Base-by-base conservation (phyloP, 2,329 filamentous ascomycete genomes). In the Claviceps sp. region DNA sequence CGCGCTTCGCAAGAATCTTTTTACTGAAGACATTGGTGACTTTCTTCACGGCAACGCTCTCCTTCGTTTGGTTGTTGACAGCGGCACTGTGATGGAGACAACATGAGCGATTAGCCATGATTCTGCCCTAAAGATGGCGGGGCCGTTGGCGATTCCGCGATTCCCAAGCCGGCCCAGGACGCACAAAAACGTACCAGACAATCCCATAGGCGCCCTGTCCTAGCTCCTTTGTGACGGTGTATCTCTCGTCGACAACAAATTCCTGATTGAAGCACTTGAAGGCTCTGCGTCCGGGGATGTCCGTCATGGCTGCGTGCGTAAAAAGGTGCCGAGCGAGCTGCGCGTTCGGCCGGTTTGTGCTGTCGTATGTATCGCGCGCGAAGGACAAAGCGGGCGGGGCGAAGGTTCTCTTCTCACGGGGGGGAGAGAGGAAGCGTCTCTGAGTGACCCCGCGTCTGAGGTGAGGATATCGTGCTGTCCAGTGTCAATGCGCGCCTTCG, bases 21-120 rank as follows among this genome's bases (percentile, higher is more conserved):
- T 98, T 98, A 79, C 89, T 96, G 72, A 98, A 98, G 63, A 98
- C 91, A 86, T 98, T 98, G 75, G 93, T 98, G 68, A 98, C 89
- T 73, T 98, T 98, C 74, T 98, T 98, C 77, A 98, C 93, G 63
- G 93, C 93, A 57, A 98, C 90, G 42, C 91, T 90, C 67, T 98
- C 93, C 63, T 82, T 85, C 36, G 87, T 94, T 69, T 89, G 82
- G 66, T 82, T 84, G 76, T 97, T 96, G 59, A 89, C 87, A 52
- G 93, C 93, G 55, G 93, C 91, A 70, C 90, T 95, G 67, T 38
- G 51, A 47, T 38, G 48, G n/a, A 45, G 18, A 48, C 54, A 52
- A 49, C 16, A 9, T 14, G 20, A 13, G 20, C 46, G 13, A 24
- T 48, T 24, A 48, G 46, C 18, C 11, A 38, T 20, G 46, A 4